These are phyloP conservation scores for Telopea speciosissima DNA, from an alignment of 177 flowering plant species.

Conservation along the genomic window DNA sequence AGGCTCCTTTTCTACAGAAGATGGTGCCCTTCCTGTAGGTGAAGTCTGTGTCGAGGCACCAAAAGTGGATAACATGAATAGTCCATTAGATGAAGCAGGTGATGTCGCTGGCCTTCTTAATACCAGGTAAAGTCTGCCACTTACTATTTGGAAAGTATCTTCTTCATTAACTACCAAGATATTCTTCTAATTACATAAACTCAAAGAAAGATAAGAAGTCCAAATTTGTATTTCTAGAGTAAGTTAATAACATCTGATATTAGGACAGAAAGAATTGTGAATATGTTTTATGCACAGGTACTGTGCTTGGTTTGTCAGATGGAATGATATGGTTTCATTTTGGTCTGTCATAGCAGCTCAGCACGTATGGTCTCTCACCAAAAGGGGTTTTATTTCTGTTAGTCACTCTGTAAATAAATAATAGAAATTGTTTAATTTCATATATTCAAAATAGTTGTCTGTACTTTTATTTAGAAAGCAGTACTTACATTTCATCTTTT, in stretches of 20 bases:
- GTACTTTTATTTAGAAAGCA: no score
- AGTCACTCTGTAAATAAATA: no score
- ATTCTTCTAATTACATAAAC: neutral
- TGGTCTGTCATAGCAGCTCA: no score
- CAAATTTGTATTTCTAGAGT: no score
- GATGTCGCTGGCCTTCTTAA: conserved; percentile 21
- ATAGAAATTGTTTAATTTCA: no score
- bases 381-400: no score
- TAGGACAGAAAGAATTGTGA: neutral
- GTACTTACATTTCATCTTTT: no score
- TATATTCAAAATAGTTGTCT: neutral
- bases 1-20: conserved; percentile 16
- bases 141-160: neutral
- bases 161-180: neutral
- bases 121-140: conserved; percentile 34
- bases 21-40: conserved; percentile 2
- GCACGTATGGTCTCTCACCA: neutral
- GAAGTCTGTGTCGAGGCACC: conserved; percentile 15
- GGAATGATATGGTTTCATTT: no score
- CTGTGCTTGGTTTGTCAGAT: no score
- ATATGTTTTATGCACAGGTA: no score
- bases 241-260: neutral
- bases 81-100: conserved; percentile 18
- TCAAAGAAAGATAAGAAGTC: neutral
- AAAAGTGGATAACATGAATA: conserved; percentile 18